Evolutionary conservation across 2,329 filamentous ascomycete genomes (phyloP), one percentile per base, ranked within the genome.

Genomic region (Chrysosporium keratinophilum): DNA sequence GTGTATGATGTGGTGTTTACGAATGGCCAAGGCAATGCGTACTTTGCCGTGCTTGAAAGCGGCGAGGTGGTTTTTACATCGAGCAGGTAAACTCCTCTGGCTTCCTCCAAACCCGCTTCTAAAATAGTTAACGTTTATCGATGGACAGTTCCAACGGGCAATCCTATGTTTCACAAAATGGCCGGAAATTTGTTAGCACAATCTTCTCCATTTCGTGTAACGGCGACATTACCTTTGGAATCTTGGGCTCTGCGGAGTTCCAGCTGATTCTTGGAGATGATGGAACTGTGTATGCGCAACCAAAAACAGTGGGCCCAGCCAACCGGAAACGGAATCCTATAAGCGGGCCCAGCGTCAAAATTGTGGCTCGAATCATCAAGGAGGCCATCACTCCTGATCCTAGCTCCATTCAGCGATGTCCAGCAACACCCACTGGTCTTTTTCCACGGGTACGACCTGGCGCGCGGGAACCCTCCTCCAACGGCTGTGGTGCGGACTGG

Each of bases 321-420:
- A 45, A 45, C 7, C 42, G 28, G 20, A 45, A 45, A 45, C 42
- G 42, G 20, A 45, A 45, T 28, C 42, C 42, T 31, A n/a, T 45
- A 12, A 33, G n/a, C 23, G 42, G 20, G 42, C 3, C 31, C 28
- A 14, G 1, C 20, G 20, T 33, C 20, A 45, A 45, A 28, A 12
- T 45, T n/a, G 20, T 45, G 12, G 42, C 5, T 45, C 20, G 42
- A 3, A 45, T 45, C 42, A 33, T 45, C 42, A 45, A 45, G 42
- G 42, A 45, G n/a, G 42, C 42, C 14, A 45, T 45, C 42, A 45
- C 42, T 33, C 42, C 42, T 31, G 42, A 45, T 19, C 42, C 42
- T 3, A 45, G 42, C 12, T 45, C 42, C 2, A 45, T 45, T 45
- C 42, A 45, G 42, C 42, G 42, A 33, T 45, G 42, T 45, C 42